Percentiles rank a stretch among this genome's conserved stretches.
Evolutionary conservation across 2,329 filamentous ascomycete species (phyloP).

Genomic region (Cephalotrichum gorgonifer): DNA sequence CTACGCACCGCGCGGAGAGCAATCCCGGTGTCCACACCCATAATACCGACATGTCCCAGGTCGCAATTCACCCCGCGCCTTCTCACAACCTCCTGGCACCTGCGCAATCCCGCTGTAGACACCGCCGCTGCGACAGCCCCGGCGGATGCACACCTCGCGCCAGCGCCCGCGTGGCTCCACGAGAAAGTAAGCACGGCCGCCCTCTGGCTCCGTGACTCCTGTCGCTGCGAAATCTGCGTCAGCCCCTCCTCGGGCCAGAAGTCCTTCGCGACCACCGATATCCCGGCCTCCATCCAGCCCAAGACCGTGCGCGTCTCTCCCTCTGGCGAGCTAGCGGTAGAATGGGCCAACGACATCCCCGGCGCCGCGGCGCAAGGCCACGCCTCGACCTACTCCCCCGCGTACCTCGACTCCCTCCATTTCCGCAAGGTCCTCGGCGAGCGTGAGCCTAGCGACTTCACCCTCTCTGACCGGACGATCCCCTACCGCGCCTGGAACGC

Average conservation of each 20-base stretch:
- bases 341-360: slow-evolving; percentile 44
- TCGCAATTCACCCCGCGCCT: neutral
- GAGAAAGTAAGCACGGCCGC: slow-evolving; percentile 6
- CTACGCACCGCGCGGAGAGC: neutral
- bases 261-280: slow-evolving; percentile 32
- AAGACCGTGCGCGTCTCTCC: slow-evolving; percentile 17
- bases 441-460: slow-evolving; percentile 6
- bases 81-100: neutral
- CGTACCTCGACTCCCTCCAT: slow-evolving; percentile 13
- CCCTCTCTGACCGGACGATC: slow-evolving; percentile 12
- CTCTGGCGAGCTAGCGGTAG: slow-evolving; percentile 39
- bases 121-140: neutral
- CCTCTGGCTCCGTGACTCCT: slow-evolving; percentile 40
- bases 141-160: neutral
- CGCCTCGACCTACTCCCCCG: slow-evolving; percentile 21
- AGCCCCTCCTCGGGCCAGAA: slow-evolving; percentile 51
- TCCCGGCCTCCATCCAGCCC: slow-evolving; percentile 23
- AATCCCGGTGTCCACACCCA: neutral
- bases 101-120: neutral
- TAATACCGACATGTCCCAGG: too few relatives aligned
- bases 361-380: slow-evolving; percentile 19
- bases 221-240: slow-evolving; percentile 40
- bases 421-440: neutral
- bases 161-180: slow-evolving; percentile 6
- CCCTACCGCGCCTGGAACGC: slow-evolving; percentile 30